These are phyloP conservation scores for Solanum verrucosum DNA, from an alignment of 257 asterid species.

Conservation along the genomic window DNA sequence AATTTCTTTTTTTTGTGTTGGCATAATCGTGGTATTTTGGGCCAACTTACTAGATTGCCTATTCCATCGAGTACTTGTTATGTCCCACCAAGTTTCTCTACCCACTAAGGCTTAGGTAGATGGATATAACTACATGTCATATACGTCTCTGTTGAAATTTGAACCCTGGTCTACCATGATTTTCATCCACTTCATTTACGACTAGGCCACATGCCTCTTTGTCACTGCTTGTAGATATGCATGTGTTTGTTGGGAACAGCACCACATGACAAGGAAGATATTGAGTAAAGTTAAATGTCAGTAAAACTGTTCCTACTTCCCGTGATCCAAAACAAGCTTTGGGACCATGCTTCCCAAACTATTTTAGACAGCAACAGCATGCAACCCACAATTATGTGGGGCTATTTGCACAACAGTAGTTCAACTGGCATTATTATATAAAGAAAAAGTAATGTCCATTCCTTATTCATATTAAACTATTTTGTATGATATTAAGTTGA, in stretches of 20 bases:
- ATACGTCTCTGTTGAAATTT: not conserved
- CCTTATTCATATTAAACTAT: not conserved
- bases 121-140: not conserved
- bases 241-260: not conserved
- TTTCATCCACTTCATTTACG: not conserved
- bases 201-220: not conserved
- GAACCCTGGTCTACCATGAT: not conserved
- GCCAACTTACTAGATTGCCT: not conserved
- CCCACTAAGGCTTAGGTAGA: not conserved
- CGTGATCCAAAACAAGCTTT: not conserved
- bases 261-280: not conserved
- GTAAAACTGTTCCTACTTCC: not conserved
- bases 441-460: not conserved
- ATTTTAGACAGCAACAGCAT: not conserved
- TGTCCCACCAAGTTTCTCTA: not conserved
- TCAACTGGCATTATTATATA: not conserved
- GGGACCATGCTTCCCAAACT: not conserved
- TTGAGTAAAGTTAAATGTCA: not conserved
- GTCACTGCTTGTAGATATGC: not conserved
- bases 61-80: not conserved
- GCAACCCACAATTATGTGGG: not conserved
- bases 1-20: not conserved
- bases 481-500: not conserved
- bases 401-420: not conserved
- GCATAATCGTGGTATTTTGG: not conserved